Conservation (phyloP, 306 rosid genomes). For the Corylus avellana region DNA sequence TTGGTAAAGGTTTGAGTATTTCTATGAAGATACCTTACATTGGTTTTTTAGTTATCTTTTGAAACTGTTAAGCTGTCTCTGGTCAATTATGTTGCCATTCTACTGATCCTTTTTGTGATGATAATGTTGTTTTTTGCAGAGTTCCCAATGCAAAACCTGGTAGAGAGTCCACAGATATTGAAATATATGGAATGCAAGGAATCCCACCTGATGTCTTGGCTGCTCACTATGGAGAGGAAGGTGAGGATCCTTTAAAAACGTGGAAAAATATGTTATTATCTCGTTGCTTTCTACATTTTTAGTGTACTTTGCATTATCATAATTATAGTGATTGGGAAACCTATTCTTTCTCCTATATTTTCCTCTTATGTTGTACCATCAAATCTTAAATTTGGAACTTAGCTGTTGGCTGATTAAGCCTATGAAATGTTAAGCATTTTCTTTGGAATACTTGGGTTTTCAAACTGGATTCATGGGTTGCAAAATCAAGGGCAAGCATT, state of each 20-base stretch:
- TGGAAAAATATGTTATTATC: not conserved
- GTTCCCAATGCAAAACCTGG: slow-evolving; percentile 96
- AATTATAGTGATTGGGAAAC: not conserved
- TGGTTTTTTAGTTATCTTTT: not conserved
- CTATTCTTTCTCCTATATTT: not conserved
- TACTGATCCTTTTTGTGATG: not conserved
- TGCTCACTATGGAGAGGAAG: slow-evolving; percentile 97
- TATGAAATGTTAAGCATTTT: not conserved
- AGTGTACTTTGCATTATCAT: too few relatives aligned
- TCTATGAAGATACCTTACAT: too few relatives aligned
- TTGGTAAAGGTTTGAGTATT: too few relatives aligned
- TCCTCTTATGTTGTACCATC: not conserved
- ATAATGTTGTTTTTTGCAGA: slow-evolving; percentile 39
- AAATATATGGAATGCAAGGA: slow-evolving; percentile 99
- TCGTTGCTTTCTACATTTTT: not conserved
- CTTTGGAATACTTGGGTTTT: not conserved
- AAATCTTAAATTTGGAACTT: not conserved
- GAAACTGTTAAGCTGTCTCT: not conserved
- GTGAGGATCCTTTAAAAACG: slow-evolving; percentile 35
- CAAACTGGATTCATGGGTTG: not conserved
- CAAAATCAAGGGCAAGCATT: not conserved
- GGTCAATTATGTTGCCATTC: too few relatives aligned
- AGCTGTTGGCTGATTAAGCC: not conserved
- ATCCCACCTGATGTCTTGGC: slow-evolving; percentile 89
- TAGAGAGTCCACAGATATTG: slow-evolving; percentile 89